Percentiles rank a stretch among this genome's conserved stretches.
phyloP scores from a whole-genome alignment of 495 filamentous ascomycete species.

The Podospora pseudopauciseta region DNA sequence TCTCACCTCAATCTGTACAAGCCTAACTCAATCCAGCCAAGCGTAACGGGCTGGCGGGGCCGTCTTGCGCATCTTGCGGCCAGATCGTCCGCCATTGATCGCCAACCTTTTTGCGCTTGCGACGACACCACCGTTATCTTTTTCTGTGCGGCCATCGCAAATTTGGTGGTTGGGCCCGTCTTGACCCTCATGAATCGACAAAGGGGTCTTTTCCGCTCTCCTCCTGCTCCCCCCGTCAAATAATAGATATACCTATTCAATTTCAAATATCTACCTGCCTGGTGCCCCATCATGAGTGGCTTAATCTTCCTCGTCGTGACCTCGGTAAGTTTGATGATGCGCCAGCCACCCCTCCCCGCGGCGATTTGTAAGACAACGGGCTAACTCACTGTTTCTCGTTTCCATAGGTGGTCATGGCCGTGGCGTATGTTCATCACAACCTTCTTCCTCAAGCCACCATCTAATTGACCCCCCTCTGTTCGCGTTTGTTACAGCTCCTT shows the following conservation, averaged over 20 bases:
- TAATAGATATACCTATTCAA: neutral
- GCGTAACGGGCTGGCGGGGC: conserved; percentile 10
- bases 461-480: conserved; percentile 20
- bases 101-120: neutral
- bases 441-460: conserved; percentile 4
- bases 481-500: conserved; percentile 65
- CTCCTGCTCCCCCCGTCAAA: neutral
- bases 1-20: neutral
- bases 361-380: conserved; percentile 12
- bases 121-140: neutral
- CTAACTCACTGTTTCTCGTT: conserved; percentile 16
- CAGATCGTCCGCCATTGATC: neutral
- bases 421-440: conserved; percentile 63
- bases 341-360: neutral
- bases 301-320: conserved; percentile 21
- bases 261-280: neutral
- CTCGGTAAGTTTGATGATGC: conserved; percentile 18
- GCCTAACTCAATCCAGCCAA: conserved; percentile 12
- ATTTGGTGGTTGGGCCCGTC: neutral
- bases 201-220: no score
- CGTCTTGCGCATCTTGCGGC: neutral
- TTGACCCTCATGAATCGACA: conserved; percentile 13
- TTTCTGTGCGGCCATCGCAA: neutral
- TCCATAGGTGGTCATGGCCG: conserved; percentile 74
- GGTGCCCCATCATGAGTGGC: conserved; percentile 13